Conservation (phyloP, 768 basidiomycete species). For the Lactarius hengduanensis region DNA sequence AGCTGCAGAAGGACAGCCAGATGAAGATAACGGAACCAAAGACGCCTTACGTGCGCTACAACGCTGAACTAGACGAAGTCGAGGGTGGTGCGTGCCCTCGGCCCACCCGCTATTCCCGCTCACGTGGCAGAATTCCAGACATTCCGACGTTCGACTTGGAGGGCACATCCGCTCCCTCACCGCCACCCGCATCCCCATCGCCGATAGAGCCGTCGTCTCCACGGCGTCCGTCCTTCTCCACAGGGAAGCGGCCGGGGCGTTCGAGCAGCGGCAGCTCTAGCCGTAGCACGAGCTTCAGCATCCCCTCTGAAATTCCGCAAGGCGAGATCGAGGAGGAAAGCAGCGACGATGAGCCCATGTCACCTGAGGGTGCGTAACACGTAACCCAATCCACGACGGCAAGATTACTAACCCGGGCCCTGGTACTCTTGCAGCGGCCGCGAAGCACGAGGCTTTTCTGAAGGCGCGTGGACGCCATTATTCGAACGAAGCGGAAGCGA, state of each 20-base stretch:
- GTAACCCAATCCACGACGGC: slow-evolving; percentile 8
- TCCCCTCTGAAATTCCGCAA: slow-evolving; percentile 46
- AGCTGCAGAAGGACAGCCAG: slow-evolving; percentile 90
- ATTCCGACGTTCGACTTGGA: slow-evolving; percentile 76
- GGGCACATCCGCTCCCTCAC: slow-evolving; percentile 34
- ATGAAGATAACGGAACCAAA: slow-evolving; percentile 99
- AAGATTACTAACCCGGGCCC: slow-evolving; percentile 1
- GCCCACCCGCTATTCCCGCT: not conserved
- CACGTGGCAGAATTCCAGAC: slow-evolving; percentile 45
- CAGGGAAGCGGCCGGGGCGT: slow-evolving; percentile 51
- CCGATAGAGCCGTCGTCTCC: slow-evolving; percentile 50
- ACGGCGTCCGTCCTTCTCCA: slow-evolving; percentile 72
- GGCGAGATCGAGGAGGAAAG: slow-evolving; percentile 58
- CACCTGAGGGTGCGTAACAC: slow-evolving; percentile 70
- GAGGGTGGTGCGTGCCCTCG: slow-evolving; percentile 67
- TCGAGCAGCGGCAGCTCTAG: slow-evolving; percentile 64
- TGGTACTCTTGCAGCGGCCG: slow-evolving; percentile 55
- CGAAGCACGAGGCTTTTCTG: slow-evolving; percentile 79
- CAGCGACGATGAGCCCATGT: slow-evolving; percentile 66
- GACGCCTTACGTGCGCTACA: slow-evolving; percentile 93
- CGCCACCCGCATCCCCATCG: slow-evolving; percentile 20
- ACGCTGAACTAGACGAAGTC: slow-evolving; percentile 78
- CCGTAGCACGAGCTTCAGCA: slow-evolving; percentile 66
- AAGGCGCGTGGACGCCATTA: slow-evolving; percentile 82
- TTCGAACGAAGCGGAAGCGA: slow-evolving; percentile 88